Evolutionary conservation across 305 asterid species (phyloP), one percentile per base, ranked within the genome.

Genomic region (Fraxinus nigra): DNA sequence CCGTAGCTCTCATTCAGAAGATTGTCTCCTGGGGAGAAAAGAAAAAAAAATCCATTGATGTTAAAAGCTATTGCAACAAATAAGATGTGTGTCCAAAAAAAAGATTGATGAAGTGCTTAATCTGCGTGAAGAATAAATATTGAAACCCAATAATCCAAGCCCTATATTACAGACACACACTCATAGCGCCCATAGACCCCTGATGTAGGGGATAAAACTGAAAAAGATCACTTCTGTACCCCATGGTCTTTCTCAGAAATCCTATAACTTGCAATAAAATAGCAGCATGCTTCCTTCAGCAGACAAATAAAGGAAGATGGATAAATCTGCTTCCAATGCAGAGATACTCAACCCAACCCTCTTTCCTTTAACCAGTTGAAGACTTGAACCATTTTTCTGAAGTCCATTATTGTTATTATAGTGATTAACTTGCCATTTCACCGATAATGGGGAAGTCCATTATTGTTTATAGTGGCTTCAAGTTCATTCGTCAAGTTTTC

Each of bases 21-120:
- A 85, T 75, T 34, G 79, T 59, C 76, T 83, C 86, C 84, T 80
- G 82, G 82, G 80, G 43, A 9, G 79, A 83, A 87, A 33, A 51
- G 74, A 24, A 85, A 77, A 82, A 46, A 82, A 77, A 63, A 79
- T 63, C 79, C 79, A 87, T 72, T 76, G 72, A 88, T 79, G 89
- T 88, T 83, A 82, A 82, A 61, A 76, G 83, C 81, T 79, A 78
- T 22, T 82, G 35, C 26, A 82, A 79, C 72, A 85, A 78, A 80
- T 63, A 82, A 46, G 48, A 86, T 28, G 75, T 18, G 78, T 51
- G 78, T 46, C 82, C 43, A 75, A 46, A 46, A n/a, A n/a, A 75
- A 9, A 24, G 75, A 77, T 70, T 75, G 18, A 43, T 77, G n/a
- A 81, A 22, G 33, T 67, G 35, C 73, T 65, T 67, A 67, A 11